Conservation (phyloP, 2,329 filamentous ascomycete genomes). For the Sclerotinia subarctica region DNA sequence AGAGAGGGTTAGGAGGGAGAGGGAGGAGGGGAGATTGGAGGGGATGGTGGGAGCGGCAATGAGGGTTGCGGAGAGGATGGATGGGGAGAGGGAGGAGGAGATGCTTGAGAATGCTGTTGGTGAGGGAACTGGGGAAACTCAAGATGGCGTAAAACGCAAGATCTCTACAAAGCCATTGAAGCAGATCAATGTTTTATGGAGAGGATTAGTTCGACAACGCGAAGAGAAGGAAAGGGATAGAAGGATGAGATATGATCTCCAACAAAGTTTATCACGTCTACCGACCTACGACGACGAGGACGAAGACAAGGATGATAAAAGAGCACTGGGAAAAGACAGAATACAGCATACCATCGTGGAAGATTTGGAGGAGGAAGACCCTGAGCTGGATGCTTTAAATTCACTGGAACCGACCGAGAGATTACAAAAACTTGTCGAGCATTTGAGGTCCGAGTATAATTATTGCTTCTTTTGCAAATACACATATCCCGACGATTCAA, state of each 20-base stretch:
- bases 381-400: constrained; percentile 78
- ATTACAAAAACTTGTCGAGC: constrained; percentile 61
- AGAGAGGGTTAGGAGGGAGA: constrained; percentile 63
- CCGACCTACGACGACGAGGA: constrained; percentile 66
- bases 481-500: constrained; percentile 65
- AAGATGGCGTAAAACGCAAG: constrained; percentile 35
- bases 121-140: constrained; percentile 27
- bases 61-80: constrained; percentile 80
- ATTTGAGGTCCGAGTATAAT: constrained; percentile 65
- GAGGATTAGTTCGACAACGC: constrained; percentile 67
- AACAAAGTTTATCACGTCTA: constrained; percentile 60
- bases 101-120: constrained; percentile 30
- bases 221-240: constrained; percentile 67
- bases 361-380: constrained; percentile 73
- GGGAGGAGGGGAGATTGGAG: constrained; percentile 66
- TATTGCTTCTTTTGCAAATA: constrained; percentile 99
- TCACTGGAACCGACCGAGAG: constrained; percentile 63
- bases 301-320: constrained; percentile 69
- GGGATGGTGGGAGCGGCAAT: constrained; percentile 73
- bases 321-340: constrained; percentile 60
- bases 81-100: constrained; percentile 62
- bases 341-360: constrained; percentile 59
- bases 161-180: constrained; percentile 53
- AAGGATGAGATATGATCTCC: constrained; percentile 61
- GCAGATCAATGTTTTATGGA: constrained; percentile 74